Conservation (phyloP, 2,329 filamentous ascomycete species). For the Tolypocladium guangdongense region DNA sequence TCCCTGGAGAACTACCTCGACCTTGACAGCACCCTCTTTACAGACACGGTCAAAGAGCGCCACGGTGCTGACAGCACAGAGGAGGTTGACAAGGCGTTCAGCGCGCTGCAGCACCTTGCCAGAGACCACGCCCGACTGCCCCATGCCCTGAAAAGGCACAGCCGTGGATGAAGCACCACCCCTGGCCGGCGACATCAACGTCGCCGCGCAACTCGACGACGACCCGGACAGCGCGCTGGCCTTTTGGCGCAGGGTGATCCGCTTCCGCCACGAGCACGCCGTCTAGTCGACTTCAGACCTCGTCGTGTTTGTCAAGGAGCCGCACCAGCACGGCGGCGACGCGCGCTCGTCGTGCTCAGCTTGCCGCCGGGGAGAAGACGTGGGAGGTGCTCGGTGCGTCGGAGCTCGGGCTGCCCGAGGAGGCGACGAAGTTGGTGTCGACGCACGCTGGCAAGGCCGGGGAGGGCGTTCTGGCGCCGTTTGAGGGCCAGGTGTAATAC, state of each 20-base stretch:
- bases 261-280: conserved; percentile 18
- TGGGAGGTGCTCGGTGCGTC: conserved; percentile 9
- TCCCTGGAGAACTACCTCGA: conserved; percentile 44
- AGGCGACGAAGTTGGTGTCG: conserved; percentile 12
- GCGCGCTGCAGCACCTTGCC: conserved; percentile 21
- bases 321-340: conserved; percentile 8
- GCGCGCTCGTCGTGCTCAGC: conserved; percentile 20
- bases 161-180: conserved; percentile 25
- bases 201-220: conserved; percentile 35
- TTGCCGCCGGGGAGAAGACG: conserved; percentile 15
- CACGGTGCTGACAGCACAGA: conserved; percentile 15
- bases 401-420: conserved; percentile 11
- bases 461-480: conserved; percentile 11
- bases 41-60: conserved; percentile 19
- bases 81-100: conserved; percentile 24
- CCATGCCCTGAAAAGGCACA: conserved; percentile 50
- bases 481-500: conserved; percentile 21
- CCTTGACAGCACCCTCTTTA: conserved; percentile 35
- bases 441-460: conserved; percentile 12
- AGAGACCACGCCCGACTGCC: conserved; percentile 57
- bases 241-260: conserved; percentile 20
- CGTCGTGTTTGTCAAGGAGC: conserved; percentile 20
- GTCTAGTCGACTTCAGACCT: conserved; percentile 13
- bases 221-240: conserved; percentile 23
- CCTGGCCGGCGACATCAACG: conserved; percentile 36